These are phyloP conservation scores for Verticillium albo-atrum DNA, from an alignment of 2,329 filamentous ascomycete species.

Conservation along the genomic window DNA sequence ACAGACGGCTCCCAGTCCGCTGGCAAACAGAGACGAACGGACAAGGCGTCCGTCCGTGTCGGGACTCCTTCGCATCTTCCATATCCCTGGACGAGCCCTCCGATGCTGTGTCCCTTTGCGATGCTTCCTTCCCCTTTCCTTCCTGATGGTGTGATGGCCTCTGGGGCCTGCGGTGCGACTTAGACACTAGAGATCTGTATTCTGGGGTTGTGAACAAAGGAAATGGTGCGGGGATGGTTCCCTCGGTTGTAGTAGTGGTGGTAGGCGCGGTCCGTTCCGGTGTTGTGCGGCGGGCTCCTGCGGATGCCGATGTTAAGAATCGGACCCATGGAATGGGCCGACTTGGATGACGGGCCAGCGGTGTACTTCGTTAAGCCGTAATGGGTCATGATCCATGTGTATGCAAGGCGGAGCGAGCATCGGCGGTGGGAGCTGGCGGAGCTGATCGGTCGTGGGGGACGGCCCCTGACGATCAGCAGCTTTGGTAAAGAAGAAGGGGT, in stretches of 20 bases:
- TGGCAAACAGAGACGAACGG: background rate
- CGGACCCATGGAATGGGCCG: background rate
- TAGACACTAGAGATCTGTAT: background rate
- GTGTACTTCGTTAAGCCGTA: slow-evolving; percentile 4
- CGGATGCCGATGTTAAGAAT: background rate
- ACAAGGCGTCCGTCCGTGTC: background rate
- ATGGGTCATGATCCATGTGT: slow-evolving; percentile 14
- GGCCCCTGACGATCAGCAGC: slow-evolving; percentile 29
- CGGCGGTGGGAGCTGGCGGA: slow-evolving; percentile 1
- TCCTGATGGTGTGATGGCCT: background rate
- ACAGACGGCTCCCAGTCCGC: background rate
- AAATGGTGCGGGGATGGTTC: background rate
- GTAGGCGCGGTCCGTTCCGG: background rate
- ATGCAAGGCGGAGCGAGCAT: background rate
- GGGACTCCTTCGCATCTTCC: background rate
- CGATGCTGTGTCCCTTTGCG: background rate
- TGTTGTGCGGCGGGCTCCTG: background rate
- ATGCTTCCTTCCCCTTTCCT: background rate
- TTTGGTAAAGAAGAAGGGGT: slow-evolving; percentile 86
- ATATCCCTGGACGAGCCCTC: background rate
- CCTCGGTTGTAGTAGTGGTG: background rate
- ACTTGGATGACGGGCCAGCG: background rate
- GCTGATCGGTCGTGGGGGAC: background rate
- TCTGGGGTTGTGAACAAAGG: background rate
- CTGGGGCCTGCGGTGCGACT: background rate